These are phyloP conservation scores for Andrographis paniculata DNA, from an alignment of 305 asterid species.

Conservation along the genomic window DNA sequence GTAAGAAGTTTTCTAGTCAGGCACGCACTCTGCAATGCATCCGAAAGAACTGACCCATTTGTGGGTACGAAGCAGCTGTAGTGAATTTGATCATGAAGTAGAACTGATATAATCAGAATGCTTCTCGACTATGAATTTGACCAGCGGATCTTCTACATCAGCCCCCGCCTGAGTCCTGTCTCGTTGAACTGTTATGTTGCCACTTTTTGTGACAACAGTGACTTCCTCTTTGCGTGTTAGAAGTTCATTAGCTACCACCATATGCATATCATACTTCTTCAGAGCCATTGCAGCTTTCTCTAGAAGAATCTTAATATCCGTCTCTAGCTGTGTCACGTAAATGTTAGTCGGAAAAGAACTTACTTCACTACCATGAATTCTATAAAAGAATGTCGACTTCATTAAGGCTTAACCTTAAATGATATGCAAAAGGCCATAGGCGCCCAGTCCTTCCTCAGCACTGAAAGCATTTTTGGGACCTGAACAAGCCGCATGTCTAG, in stretches of 20 bases:
- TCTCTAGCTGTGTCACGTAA: slow-evolving; percentile 71
- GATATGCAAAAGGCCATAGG: slow-evolving; percentile 89
- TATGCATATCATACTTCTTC: slow-evolving; percentile 59
- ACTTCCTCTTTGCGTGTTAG: slow-evolving; percentile 91
- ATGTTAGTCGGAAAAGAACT: too few species aligned
- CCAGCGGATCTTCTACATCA: slow-evolving; percentile 76
- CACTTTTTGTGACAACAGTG: slow-evolving; percentile 49
- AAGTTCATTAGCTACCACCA: slow-evolving; percentile 92
- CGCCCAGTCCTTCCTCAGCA: slow-evolving; percentile 83
- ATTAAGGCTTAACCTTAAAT: slow-evolving; percentile 52
- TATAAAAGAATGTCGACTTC: neutral
- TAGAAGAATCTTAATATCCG: slow-evolving; percentile 71
- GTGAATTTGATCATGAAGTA: slow-evolving; percentile 17
- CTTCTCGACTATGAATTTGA: slow-evolving; percentile 49
- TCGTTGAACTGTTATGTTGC: slow-evolving; percentile 44
- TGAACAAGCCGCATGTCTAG: slow-evolving; percentile 86
- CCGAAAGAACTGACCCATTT: neutral
- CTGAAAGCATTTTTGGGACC: slow-evolving; percentile 86
- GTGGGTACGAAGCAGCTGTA: neutral
- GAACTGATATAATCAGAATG: slow-evolving; percentile 51
- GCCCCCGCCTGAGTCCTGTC: slow-evolving; percentile 43
- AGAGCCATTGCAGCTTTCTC: slow-evolving; percentile 79
- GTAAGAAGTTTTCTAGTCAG: neutral
- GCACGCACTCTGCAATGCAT: neutral
- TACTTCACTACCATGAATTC: too few species aligned